Percentiles rank a stretch among this genome's conserved stretches.
phyloP scores from a whole-genome alignment of 179 eudicot species.

The Spergularia azorica region DNA sequence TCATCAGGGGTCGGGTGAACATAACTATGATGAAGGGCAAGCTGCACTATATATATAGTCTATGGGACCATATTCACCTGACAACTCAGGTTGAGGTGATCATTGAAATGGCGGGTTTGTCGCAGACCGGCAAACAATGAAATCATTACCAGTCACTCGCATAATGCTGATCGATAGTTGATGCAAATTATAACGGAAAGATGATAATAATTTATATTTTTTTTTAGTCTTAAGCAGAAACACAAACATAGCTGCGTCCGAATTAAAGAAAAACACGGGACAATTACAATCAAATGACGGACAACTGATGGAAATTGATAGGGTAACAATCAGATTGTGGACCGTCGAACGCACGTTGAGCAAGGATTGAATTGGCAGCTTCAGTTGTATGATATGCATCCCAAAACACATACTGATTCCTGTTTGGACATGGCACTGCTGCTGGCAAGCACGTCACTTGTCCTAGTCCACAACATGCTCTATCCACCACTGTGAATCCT shows the following conservation, averaged over 20 bases:
- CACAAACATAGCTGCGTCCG: not conserved
- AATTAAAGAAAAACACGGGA: not conserved
- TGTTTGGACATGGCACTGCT: slow-evolving; percentile 54
- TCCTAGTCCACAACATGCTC: slow-evolving; percentile 81
- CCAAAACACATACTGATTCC: slow-evolving; percentile 78
- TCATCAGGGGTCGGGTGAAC: no score
- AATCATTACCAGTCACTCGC: no score
- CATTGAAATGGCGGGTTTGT: no score
- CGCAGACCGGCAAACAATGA: no score
- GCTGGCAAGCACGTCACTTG: slow-evolving; percentile 69
- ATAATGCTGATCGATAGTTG: no score
- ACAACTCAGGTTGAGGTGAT: no score
- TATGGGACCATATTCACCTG: no score
- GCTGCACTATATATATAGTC: no score
- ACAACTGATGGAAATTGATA: slow-evolving; percentile 46
- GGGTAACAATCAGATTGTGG: slow-evolving; percentile 48
- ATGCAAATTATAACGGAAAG: not conserved
- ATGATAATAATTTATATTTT: not conserved
- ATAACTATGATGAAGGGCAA: no score
- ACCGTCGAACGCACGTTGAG: slow-evolving; percentile 62
- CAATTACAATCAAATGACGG: slow-evolving; percentile 29
- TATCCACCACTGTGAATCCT: slow-evolving; percentile 67
- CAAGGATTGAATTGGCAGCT: slow-evolving; percentile 63
- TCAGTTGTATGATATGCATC: slow-evolving; percentile 86
- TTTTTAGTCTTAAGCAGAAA: not conserved